Evolutionary conservation across 2,329 filamentous ascomycete species (phyloP).

Genomic region (Apiospora malaysiana): DNA sequence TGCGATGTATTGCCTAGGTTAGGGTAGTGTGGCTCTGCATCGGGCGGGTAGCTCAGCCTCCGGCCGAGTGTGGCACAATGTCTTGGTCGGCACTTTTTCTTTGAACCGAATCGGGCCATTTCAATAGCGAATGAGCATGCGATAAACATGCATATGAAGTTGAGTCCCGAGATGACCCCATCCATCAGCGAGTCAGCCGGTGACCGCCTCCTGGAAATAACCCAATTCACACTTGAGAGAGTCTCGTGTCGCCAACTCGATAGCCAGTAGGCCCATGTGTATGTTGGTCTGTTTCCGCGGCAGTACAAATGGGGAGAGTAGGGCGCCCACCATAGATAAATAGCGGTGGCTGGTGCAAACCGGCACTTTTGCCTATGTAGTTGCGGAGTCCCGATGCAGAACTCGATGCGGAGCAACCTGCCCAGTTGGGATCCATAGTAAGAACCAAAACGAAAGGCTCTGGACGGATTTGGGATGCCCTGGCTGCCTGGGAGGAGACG

Average conservation of each 20-base stretch:
- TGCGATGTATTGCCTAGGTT: neutral
- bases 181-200: neutral
- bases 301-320: neutral
- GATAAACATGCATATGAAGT: neutral
- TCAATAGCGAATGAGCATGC: neutral
- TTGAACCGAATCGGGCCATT: constrained; percentile 1
- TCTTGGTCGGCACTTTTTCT: neutral
- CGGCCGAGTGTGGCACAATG: constrained; percentile 4
- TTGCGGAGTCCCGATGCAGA: constrained; percentile 12
- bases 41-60: constrained; percentile 3
- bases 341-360: constrained; percentile 12
- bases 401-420: constrained; percentile 12
- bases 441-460: neutral
- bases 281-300: neutral
- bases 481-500: constrained; percentile 1
- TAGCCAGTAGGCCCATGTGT: neutral
- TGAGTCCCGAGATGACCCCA: neutral
- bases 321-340: neutral
- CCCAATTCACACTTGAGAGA: neutral
- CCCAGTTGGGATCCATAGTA: constrained; percentile 4
- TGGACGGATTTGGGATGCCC: constrained; percentile 5
- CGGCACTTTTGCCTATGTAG: neutral
- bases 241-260: neutral
- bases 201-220: neutral
- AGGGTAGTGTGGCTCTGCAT: constrained; percentile 10